Evolutionary conservation across 2,329 filamentous ascomycete species (phyloP), one percentile per base, ranked within the genome.

Genomic region (Nemania sp.): DNA sequence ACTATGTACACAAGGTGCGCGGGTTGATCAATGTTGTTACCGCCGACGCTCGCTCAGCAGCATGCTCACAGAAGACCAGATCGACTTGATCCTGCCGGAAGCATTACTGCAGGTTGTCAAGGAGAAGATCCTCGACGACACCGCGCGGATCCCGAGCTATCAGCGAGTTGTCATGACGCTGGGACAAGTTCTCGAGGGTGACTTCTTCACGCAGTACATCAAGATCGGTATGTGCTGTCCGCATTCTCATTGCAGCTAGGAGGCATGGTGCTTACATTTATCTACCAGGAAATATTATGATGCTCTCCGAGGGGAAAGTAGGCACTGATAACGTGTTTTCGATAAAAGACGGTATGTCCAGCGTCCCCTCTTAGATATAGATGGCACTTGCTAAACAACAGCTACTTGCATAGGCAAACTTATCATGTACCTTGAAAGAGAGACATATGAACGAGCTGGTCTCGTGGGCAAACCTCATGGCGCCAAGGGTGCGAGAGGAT

Each of bases 161-260:
- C 84, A 84, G 34, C 83, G 85, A 61, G 86, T 96, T 2, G 84
- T 86, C 66, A 87, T 96, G 83, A 85, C 86, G 3, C 80, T 97
- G 10, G 82, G 82, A 9, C 87, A 91, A 60, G 72, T 98, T 5
- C 73, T 98, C 1, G 82, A 89, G 35, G 85, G 86, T 1, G 84
- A 87, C 0, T 96, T 97, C 69, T 92, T 97, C 70, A 89, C 85
- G n/a, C 81, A 87, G 45, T 93, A 96, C 72, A 88, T 98, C 67
- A 96, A 96, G 74, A 83, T 82, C 61, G 90, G 90, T 90, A 77
- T 20, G 72, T n/a, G 15, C 7, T 15, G n/a, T 18, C 7, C 9
- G n/a, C 18, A 20, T 35, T 3, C 56, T 20, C 12, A n/a, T 20
- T 0, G 9, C 34, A 32, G 17, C 9, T 15, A 32, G 7, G 25